Base-by-base conservation (phyloP, 1,284 basidiomycete species). In the Cryptococcus jaspeensis region DNA sequence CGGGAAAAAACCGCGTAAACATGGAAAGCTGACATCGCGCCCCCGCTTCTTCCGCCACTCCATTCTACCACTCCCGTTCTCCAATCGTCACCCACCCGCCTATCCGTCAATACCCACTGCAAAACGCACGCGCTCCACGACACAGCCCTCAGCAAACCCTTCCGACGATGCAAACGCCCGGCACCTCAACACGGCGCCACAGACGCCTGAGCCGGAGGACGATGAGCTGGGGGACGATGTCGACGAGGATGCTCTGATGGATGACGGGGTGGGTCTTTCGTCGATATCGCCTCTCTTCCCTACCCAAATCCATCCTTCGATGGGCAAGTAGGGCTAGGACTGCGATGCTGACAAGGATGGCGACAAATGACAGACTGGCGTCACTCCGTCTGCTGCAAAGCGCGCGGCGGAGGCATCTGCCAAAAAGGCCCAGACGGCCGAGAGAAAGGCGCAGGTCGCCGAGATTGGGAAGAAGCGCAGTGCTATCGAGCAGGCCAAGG, bases 401-500 rank as follows among this genome's bases (percentile, higher is more conserved):
- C 60, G 69, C 11, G 65, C 62, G 5, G 67, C 69, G 9, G 59
- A 61, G 35, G 62, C 69, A 7, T 60, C 61, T 9, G 69, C 67
- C 4, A 65, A 67, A 28, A 74, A 74, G 56, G 73, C 67, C 3
- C 72, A 70, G 5, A 69, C 64, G 4, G 71, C 67, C 12, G 67
- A 73, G 54, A 65, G 73, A 42, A 66, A 71, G 53, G 72, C 69
- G 0, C 68, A 77, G 47, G 66, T 75, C 43, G 59, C 64, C n/a
- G 70, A 73, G 38, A 72, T 78, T 38, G 63, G 68, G 15, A 68
- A 66, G 46, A 74, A 74, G 58, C 50, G 75, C 28, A 56, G 57
- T n/a, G 74, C 71, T 1, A 66, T 78, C 18, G 77, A 78, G 63
- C 62, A 73, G 54, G 70, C 69, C 35, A 77, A 76, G 68, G 76